Percentiles rank a stretch among this genome's conserved stretches.
Conservation (phyloP, 345 rosid species). For the Eucalyptus regnans region DNA sequence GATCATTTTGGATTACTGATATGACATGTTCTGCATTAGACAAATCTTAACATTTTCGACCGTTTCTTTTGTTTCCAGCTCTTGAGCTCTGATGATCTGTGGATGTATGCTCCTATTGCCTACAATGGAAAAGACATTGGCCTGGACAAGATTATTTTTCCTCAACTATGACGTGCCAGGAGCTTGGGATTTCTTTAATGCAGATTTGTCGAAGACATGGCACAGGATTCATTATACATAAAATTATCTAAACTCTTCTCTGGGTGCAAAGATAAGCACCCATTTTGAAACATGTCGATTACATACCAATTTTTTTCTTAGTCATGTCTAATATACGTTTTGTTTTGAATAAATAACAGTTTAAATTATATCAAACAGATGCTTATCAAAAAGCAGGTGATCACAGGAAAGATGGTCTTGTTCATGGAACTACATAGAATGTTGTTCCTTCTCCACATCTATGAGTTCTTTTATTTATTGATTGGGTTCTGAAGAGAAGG, state of each 20-base stretch:
- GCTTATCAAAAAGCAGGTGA: not conserved
- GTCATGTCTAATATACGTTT: not conserved
- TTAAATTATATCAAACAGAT: not conserved
- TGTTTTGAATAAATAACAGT: not conserved
- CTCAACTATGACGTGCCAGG: not conserved
- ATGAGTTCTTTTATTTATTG: not conserved
- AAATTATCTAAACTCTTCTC: not conserved
- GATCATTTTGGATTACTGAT: not conserved
- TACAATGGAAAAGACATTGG: conserved; percentile 81
- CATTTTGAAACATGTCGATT: not conserved
- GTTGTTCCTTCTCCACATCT: not conserved
- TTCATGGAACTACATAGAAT: not conserved
- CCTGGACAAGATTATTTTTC: conserved; percentile 52
- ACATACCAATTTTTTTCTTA: not conserved
- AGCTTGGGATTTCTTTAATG: not conserved
- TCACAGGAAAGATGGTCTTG: not conserved
- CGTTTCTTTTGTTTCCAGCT: conserved; percentile 25
- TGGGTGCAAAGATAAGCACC: not conserved
- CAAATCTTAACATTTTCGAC: not conserved
- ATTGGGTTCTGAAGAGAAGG: not conserved
- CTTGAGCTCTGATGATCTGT: conserved; percentile 86
- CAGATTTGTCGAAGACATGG: not conserved
- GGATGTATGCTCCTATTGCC: conserved; percentile 97
- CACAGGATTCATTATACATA: not conserved
- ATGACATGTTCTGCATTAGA: not conserved